These are phyloP conservation scores for Cyclotella choctawhatcheeana DNA, from an alignment of 108 stramenopile genomes.

Conservation along the genomic window DNA sequence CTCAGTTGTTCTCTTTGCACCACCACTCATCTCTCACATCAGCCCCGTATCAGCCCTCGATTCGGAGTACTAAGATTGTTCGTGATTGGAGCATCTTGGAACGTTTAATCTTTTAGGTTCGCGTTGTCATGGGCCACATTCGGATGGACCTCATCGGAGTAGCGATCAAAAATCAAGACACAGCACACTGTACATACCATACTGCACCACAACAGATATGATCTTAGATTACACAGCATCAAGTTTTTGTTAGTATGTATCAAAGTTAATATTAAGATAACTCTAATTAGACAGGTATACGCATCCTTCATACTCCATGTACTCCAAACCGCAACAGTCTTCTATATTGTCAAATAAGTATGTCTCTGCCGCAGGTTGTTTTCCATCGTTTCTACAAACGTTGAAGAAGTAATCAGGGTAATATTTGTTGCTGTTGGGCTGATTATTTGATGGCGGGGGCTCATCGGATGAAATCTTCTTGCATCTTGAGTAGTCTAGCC, in stretches of 20 bases:
- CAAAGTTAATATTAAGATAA: background rate
- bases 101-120: too few relatives aligned
- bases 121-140: too few relatives aligned
- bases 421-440: background rate
- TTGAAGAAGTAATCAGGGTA: constrained; percentile 34
- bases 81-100: too few relatives aligned
- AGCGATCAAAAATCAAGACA: too few relatives aligned
- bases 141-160: too few relatives aligned
- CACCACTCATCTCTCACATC: too few relatives aligned
- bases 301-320: constrained; percentile 16
- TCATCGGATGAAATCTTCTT: background rate
- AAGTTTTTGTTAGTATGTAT: background rate
- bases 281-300: constrained; percentile 7
- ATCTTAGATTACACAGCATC: too few relatives aligned
- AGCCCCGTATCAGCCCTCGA: too few relatives aligned
- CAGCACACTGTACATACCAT: too few relatives aligned
- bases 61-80: too few relatives aligned
- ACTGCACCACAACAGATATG: too few relatives aligned
- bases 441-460: background rate
- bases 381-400: constrained; percentile 24
- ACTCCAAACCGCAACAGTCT: constrained; percentile 27
- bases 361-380: background rate
- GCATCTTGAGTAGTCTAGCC: constrained; percentile 16
- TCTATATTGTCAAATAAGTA: constrained; percentile 24
- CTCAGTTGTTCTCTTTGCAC: too few relatives aligned